Evolutionary conservation across 148 eudicot species (phyloP), one percentile per base, ranked within the genome.

Genomic region (Rhododendron vialii): DNA sequence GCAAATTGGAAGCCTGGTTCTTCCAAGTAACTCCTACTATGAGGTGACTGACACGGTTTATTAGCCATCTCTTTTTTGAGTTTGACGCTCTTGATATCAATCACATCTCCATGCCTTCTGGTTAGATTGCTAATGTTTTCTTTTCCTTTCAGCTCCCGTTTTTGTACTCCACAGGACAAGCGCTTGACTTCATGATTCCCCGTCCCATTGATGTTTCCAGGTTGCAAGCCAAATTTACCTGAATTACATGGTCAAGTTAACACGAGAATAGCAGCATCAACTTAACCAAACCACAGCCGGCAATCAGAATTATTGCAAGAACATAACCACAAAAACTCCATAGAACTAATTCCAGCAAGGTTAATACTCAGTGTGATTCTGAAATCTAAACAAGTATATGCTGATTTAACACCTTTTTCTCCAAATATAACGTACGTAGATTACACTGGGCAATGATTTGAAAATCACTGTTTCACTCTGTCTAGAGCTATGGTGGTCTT

Each of bases 141-240:
- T 22, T 73, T 80, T 30, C 81, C 43, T 67, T 69, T 43, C 15
- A 71, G 12, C 63, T 41, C 76, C 63, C 15, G 7, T 45, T 86
- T 85, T 73, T 36, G 86, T 14, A 26, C 53, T 71, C 81, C 71
- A 65, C 30, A 9, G 30, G 51, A 48, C 80, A 67, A 22, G 77
- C 78, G 33, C 65, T 83, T 67, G 67, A n/a, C 33, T 50, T 76
- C 71, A 20, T 43, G 81, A 36, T 86, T 82, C 84, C 59, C 30
- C 77, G 84, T 80, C 55, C 57, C 59, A 10, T 59, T 86, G 81
- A 57, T 33, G 41, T 76, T 86, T 75, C 51, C 24, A 74, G 82
- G 53, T 65, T 84, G 33, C 73, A 24, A 20, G 55, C n/a, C 36
- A 69, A 74, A 35, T 36, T 82, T 74, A 13, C 63, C 80, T 50